These are phyloP conservation scores for Gracilaria gracilis DNA, from an alignment of 23 red algal species.

Conservation along the genomic window DNA sequence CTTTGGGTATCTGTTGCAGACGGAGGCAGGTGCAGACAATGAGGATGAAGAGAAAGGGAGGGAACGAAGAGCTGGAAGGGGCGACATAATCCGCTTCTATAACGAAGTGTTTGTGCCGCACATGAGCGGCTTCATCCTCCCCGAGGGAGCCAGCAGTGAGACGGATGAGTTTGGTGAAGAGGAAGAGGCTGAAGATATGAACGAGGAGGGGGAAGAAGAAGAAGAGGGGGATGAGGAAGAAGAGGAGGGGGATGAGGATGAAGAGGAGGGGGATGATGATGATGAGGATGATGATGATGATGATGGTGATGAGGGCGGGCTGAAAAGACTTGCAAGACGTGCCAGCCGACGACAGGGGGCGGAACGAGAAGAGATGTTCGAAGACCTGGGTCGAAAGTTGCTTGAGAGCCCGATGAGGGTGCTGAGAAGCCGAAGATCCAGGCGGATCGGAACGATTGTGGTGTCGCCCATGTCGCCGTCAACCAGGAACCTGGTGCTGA, in stretches of 20 bases:
- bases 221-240: no score
- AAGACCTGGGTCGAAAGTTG: slow-evolving; percentile 43
- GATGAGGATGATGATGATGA: not conserved
- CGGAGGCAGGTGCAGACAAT: not conserved
- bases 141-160: not conserved
- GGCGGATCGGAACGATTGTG: slow-evolving; percentile 29
- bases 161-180: no score
- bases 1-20: slow-evolving; percentile 4
- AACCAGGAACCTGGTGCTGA: slow-evolving; percentile 8
- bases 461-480: slow-evolving; percentile 59
- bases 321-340: not conserved
- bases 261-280: not conserved
- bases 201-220: no score
- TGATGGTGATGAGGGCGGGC: not conserved
- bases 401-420: slow-evolving; percentile 34
- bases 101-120: slow-evolving; percentile 76
- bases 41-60: no score
- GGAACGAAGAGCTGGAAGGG: not conserved
- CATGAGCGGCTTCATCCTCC: slow-evolving; percentile 77
- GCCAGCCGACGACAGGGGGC: not conserved
- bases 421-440: not conserved
- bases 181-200: slow-evolving; percentile 22
- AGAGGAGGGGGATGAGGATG: not conserved
- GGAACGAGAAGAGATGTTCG: not conserved
- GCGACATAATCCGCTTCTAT: slow-evolving; percentile 91